Conservation (phyloP, 371 early-diverging fungal species). For the Mortierella sp. region DNA sequence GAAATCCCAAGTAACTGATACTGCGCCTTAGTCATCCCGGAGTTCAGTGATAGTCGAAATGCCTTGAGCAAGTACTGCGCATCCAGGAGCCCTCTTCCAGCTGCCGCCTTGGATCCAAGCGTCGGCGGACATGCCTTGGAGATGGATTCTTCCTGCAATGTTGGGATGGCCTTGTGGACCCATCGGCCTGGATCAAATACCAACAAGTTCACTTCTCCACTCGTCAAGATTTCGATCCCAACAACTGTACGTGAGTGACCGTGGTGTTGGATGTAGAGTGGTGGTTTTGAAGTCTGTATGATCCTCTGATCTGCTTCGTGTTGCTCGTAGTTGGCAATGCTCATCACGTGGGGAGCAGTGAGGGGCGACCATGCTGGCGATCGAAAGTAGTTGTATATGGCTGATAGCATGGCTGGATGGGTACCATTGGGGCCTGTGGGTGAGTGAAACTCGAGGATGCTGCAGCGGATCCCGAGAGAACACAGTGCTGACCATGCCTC, state of each 20-base stretch:
- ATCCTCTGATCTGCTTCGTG: slow-evolving; percentile 7
- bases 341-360: slow-evolving; percentile 6
- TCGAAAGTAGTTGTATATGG: slow-evolving; percentile 67
- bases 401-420: slow-evolving; percentile 69
- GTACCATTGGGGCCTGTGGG: slow-evolving; percentile 67
- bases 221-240: slow-evolving; percentile 68
- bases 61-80: slow-evolving; percentile 40
- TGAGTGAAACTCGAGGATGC: slow-evolving; percentile 74
- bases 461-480: slow-evolving; percentile 69
- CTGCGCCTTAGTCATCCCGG: slow-evolving; percentile 22
- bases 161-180: slow-evolving; percentile 41
- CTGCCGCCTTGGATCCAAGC: slow-evolving; percentile 7
- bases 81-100: slow-evolving; percentile 17
- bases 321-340: slow-evolving; percentile 1
- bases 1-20: slow-evolving; percentile 52
- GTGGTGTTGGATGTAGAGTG: slow-evolving; percentile 80
- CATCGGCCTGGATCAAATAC: slow-evolving; percentile 76
- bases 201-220: slow-evolving; percentile 63
- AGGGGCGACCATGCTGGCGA: slow-evolving; percentile 42
- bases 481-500: slow-evolving; percentile 75
- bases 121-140: slow-evolving; percentile 6
- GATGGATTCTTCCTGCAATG: slow-evolving; percentile 9
- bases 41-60: slow-evolving; percentile 23
- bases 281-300: slow-evolving; percentile 64
- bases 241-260: slow-evolving; percentile 80